Evolutionary conservation across 768 basidiomycete species (phyloP).

Genomic region (Cystobasidium onofrii): DNA sequence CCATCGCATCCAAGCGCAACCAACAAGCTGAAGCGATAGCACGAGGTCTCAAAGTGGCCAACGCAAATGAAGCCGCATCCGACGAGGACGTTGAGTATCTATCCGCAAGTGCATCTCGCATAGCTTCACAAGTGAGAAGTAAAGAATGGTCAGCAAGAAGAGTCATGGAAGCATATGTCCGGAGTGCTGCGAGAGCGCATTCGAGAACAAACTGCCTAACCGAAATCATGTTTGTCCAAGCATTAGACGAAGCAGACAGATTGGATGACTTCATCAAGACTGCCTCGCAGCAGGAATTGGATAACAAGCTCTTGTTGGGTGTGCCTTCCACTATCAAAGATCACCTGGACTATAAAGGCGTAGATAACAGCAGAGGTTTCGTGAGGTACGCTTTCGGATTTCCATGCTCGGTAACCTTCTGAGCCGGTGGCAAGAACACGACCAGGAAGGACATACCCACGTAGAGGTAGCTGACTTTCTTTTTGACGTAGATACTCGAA

Average conservation of each 20-base stretch:
- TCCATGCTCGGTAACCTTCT: neutral
- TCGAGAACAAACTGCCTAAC: slow-evolving; percentile 33
- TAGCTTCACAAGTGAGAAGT: neutral
- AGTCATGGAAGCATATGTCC: slow-evolving; percentile 38
- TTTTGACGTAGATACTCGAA: slow-evolving; percentile 14
- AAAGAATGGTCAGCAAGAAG: slow-evolving; percentile 33
- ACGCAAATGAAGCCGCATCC: neutral
- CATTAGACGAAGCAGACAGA: slow-evolving; percentile 33
- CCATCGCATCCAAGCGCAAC: slow-evolving; percentile 16
- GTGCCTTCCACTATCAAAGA: slow-evolving; percentile 39
- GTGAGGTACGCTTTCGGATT: slow-evolving; percentile 29
- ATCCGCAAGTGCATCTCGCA: neutral
- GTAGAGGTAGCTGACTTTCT: no score
- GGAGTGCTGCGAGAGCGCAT: slow-evolving; percentile 22
- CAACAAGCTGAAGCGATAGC: neutral
- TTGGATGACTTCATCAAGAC: slow-evolving; percentile 37
- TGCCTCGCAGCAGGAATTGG: neutral
- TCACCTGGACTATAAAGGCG: slow-evolving; percentile 33
- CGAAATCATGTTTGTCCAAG: slow-evolving; percentile 35
- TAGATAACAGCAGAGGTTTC: slow-evolving; percentile 39
- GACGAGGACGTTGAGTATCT: neutral
- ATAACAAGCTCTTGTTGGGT: neutral
- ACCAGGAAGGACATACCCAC: no score
- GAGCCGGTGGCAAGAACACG: neutral
- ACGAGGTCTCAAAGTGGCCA: neutral